phyloP scores from a whole-genome alignment of 1,284 basidiomycete genomes.

The Irpex sp. region DNA sequence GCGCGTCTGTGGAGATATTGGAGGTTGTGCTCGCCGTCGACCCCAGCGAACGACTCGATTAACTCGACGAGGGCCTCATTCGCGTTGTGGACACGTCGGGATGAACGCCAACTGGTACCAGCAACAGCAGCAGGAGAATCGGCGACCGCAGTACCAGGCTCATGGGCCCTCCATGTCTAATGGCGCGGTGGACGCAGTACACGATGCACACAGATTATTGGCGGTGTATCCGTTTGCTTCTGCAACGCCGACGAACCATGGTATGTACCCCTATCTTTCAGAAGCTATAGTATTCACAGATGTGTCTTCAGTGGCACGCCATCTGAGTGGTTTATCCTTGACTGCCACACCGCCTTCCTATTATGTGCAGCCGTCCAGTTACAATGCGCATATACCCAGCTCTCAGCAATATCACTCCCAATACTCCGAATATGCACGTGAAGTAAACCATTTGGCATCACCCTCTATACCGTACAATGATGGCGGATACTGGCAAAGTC shows the following conservation, averaged over 20 bases:
- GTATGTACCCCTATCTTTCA: conserved; percentile 31
- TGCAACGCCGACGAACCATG: conserved; percentile 65
- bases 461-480: conserved; percentile 35
- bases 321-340: conserved; percentile 55
- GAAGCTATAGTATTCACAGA: conserved; percentile 12
- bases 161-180: conserved; percentile 1
- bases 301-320: conserved; percentile 50
- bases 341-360: conserved; percentile 50
- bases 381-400: conserved; percentile 35
- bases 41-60: background rate
- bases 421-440: conserved; percentile 55
- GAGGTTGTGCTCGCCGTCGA: background rate
- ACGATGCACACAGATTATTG: conserved; percentile 60
- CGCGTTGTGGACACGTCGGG: background rate
- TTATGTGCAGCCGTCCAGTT: conserved; percentile 50
- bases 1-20: background rate
- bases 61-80: background rate
- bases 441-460: conserved; percentile 44
- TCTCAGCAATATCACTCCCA: conserved; percentile 38
- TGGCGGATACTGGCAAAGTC: conserved; percentile 50
- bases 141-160: background rate
- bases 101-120: conserved; percentile 10
- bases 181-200: conserved; percentile 39
- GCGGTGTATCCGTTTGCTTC: conserved; percentile 67
- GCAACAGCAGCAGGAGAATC: conserved; percentile 8